These are phyloP conservation scores for Casuarina glauca DNA, from an alignment of 306 rosid genomes.

Conservation along the genomic window DNA sequence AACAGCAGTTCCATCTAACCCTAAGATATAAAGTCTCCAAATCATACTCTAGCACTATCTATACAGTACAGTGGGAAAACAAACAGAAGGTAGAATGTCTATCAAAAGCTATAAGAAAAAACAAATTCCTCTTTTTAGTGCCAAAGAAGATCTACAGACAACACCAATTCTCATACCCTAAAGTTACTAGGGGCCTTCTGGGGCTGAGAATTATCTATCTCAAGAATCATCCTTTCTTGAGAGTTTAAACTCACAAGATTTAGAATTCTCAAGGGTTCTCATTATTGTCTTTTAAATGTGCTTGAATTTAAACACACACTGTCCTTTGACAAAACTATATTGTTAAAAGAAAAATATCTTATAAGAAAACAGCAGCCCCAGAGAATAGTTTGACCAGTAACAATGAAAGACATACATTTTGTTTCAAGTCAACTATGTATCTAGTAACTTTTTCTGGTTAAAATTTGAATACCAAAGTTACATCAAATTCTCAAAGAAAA, in stretches of 20 bases:
- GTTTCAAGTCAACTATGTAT: not conserved
- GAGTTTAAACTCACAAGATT: too few species aligned
- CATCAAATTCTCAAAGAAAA: not conserved
- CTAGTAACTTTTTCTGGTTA: not conserved
- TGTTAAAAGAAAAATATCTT: too few species aligned
- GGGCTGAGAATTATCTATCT: too few species aligned
- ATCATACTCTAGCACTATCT: not conserved
- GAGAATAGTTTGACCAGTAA: too few species aligned
- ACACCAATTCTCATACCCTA: not conserved
- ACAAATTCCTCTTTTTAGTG: not conserved
- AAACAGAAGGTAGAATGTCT: not conserved
- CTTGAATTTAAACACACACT: too few species aligned
- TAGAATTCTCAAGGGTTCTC: too few species aligned
- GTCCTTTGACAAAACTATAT: too few species aligned
- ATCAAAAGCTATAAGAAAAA: not conserved
- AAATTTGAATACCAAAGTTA: not conserved
- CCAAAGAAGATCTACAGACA: not conserved
- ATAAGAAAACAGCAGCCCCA: too few species aligned
- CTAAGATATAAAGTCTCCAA: not conserved
- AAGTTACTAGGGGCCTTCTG: too few species aligned
- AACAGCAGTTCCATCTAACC: not conserved
- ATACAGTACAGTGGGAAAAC: not conserved
- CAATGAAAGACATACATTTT: too few species aligned
- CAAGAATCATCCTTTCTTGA: too few species aligned
- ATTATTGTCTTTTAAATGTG: too few species aligned